These are phyloP conservation scores for Solanum piurae DNA, from an alignment of 257 asterid species.

Conservation along the genomic window DNA sequence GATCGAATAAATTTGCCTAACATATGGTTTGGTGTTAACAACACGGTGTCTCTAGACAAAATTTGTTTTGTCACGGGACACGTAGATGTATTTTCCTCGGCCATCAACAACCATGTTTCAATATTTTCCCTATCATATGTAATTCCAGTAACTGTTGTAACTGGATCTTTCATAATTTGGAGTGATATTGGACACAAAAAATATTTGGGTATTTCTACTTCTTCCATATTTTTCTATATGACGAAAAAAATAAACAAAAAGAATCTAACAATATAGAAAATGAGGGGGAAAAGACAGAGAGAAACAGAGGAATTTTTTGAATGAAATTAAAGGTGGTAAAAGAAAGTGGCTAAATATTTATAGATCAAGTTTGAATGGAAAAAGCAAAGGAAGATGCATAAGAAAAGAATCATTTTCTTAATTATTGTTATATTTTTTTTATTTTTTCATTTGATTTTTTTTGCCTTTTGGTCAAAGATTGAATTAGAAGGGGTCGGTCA, in stretches of 20 bases:
- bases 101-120: slow-evolving; percentile 51
- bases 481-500: not conserved
- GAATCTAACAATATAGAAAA: not conserved
- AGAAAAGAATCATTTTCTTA: not conserved
- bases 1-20: slow-evolving; percentile 70
- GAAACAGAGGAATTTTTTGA: not conserved
- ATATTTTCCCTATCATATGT: slow-evolving; percentile 84
- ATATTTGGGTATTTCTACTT: slow-evolving; percentile 64
- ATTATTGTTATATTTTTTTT: not conserved
- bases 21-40: slow-evolving; percentile 82
- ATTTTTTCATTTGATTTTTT: not conserved
- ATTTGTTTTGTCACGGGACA: slow-evolving; percentile 78
- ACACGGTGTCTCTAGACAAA: slow-evolving; percentile 30
- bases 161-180: slow-evolving; percentile 88
- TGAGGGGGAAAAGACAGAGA: not conserved
- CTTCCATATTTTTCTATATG: slow-evolving; percentile 23
- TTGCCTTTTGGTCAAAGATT: not conserved
- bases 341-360: slow-evolving; percentile 22
- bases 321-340: slow-evolving; percentile 17
- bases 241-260: not conserved
- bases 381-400: not conserved
- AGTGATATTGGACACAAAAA: slow-evolving; percentile 88
- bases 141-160: slow-evolving; percentile 74
- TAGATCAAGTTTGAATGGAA: slow-evolving; percentile 13
- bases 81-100: slow-evolving; percentile 5